Conservation (phyloP, 1,284 basidiomycete species). For the Retiboletus fuscus region DNA sequence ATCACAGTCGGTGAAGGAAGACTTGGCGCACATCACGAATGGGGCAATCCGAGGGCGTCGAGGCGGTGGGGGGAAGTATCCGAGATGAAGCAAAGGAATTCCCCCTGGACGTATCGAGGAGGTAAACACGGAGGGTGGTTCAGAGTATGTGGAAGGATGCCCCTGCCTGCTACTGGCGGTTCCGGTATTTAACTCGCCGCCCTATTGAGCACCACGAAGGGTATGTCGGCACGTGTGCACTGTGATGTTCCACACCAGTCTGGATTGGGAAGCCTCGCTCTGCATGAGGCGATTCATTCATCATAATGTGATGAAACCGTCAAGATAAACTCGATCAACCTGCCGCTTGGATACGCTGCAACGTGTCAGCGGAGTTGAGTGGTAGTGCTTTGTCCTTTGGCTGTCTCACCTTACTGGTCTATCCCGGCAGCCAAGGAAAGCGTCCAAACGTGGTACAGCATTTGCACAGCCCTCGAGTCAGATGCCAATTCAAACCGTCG, state of each 20-base stretch:
- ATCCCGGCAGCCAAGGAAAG: background rate
- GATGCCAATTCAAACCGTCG: conserved; percentile 10
- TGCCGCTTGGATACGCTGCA: conserved; percentile 22
- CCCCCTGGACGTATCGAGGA: conserved; percentile 20
- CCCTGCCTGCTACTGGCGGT: background rate
- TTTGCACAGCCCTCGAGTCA: conserved; percentile 2
- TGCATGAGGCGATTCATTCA: conserved; percentile 40
- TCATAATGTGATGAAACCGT: conserved; percentile 14
- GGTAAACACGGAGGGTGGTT: conserved; percentile 14
- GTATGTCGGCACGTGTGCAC: conserved; percentile 35
- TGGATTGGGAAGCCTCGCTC: conserved; percentile 29
- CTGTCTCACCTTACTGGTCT: conserved; percentile 10
- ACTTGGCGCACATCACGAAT: conserved; percentile 34
- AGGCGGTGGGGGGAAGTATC: background rate
- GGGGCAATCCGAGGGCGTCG: conserved; percentile 8
- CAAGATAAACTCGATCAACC: conserved; percentile 25
- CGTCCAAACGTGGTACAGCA: background rate
- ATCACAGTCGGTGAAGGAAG: conserved; percentile 15
- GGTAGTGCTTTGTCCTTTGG: conserved; percentile 24
- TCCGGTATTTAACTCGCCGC: conserved; percentile 45
- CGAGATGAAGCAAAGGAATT: conserved; percentile 11
- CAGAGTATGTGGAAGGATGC: conserved; percentile 13
- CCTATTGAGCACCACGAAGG: conserved; percentile 22
- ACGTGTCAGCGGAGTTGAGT: conserved; percentile 29
- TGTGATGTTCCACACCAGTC: conserved; percentile 41